Base-by-base conservation (phyloP, 148 eudicot genomes). In the Silene uniflora region DNA sequence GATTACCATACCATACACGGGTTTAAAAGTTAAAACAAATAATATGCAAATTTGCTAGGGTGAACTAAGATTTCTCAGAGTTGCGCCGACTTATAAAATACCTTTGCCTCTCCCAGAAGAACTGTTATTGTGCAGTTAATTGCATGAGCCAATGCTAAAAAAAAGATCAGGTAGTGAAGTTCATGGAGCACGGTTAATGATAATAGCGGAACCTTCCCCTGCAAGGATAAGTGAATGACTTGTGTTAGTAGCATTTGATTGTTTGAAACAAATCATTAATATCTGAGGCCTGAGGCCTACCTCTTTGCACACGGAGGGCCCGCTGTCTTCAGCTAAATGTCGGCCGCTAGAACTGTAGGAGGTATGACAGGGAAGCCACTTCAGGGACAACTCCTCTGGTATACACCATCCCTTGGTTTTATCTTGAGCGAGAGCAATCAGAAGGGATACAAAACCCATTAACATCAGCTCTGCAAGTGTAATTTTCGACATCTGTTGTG, bases 141-240 rank as follows among this genome's bases (percentile, higher is more conserved):
- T 4, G 62, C 80, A 35, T 81, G 83, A 5, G 67, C 80, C 16
- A 81, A 60, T 42, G 83, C 83, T 72, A 81, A 47, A 60, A 81
- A 67, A 32, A 81, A 81, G 76, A 81, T 77, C 10, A 81, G 75
- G 69, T 72, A 73, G 69, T 81, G 83, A 0, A 81, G 80, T 14
- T 76, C 39, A 73, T 81, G 83, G 39, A 81, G 77, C 47, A 81
- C 76, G 5, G 17, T 77, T 59, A 73, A 25, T 29, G 80, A 66
- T 72, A 77, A 39, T 32, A 81, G 11, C 2, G 21, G 64, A 54
- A 67, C 80, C 29, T 76, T 67, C 35, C 83, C 83, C 80, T 81
- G 80, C 65, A 60, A 56, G 23, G 46, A 32, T 21, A 29, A 11
- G 18, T 7, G 3, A 32, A 21, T 27, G 67, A 13, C 14, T 27